Conservation (phyloP, 2,329 filamentous ascomycete species). For the Beauveria sp. region DNA sequence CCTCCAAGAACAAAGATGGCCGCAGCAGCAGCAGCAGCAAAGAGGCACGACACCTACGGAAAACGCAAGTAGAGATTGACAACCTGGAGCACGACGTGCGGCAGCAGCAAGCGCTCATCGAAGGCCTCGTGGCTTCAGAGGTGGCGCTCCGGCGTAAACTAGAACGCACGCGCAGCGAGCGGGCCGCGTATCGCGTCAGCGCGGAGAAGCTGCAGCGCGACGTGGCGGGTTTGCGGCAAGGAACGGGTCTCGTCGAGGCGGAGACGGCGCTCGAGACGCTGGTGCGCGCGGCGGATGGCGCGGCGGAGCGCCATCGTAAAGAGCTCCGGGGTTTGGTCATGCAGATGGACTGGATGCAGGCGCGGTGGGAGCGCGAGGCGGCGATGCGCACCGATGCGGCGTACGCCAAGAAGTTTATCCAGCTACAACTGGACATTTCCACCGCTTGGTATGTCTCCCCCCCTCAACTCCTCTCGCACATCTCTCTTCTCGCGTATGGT, state of each 20-base stretch:
- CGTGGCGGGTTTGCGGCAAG: constrained; percentile 21
- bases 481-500: background rate
- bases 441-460: constrained; percentile 71
- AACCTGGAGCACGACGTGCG: constrained; percentile 65
- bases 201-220: constrained; percentile 49
- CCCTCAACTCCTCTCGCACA: background rate
- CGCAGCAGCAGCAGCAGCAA: constrained; percentile 35
- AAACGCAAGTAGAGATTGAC: constrained; percentile 56
- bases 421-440: constrained; percentile 72
- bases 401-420: constrained; percentile 79
- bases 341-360: constrained; percentile 87
- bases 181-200: constrained; percentile 45
- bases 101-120: constrained; percentile 60
- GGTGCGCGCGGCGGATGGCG: constrained; percentile 49
- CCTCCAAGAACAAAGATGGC: constrained; percentile 18
- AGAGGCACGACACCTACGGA: constrained; percentile 53
- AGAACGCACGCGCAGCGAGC: constrained; percentile 60
- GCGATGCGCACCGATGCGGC: constrained; percentile 72
- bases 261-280: constrained; percentile 51
- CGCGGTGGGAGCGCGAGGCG: constrained; percentile 71
- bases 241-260: constrained; percentile 23
- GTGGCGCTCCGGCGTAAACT: constrained; percentile 58
- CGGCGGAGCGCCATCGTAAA: constrained; percentile 62
- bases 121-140: constrained; percentile 47
- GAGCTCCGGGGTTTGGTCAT: constrained; percentile 77